Percentiles rank a stretch among this genome's conserved stretches.
These are phyloP conservation scores for Trichophyton rubrum DNA, from an alignment of 2,329 filamentous ascomycete species.

Conservation along the genomic window DNA sequence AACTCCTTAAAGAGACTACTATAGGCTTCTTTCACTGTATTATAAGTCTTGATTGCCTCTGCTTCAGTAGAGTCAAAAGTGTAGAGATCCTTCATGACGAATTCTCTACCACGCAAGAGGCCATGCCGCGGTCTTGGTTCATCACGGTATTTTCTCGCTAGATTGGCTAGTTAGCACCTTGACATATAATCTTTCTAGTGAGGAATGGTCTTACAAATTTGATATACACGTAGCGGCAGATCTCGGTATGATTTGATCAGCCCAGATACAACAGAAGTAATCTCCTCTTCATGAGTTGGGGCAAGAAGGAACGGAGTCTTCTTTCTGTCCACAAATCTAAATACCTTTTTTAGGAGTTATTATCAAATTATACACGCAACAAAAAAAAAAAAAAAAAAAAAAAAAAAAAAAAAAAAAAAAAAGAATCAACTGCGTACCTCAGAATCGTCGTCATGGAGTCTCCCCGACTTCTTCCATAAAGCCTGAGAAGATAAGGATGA, in stretches of 20 bases:
- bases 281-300: slow-evolving; percentile 94
- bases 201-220: slow-evolving; percentile 52
- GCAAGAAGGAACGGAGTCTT: slow-evolving; percentile 62
- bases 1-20: slow-evolving; percentile 66
- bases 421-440: slow-evolving; percentile 46
- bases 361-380: not conserved
- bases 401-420: slow-evolving; percentile 13
- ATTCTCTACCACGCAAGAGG: slow-evolving; percentile 75
- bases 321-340: slow-evolving; percentile 68
- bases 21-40: slow-evolving; percentile 61
- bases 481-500: slow-evolving; percentile 77
- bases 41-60: slow-evolving; percentile 69
- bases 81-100: slow-evolving; percentile 97
- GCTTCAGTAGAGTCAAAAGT: slow-evolving; percentile 66
- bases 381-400: slow-evolving; percentile 10
- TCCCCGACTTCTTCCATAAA: slow-evolving; percentile 73
- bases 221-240: slow-evolving; percentile 75
- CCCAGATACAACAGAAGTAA: slow-evolving; percentile 65
- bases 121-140: slow-evolving; percentile 81
- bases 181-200: not conserved
- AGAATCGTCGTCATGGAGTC: slow-evolving; percentile 54
- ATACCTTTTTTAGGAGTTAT: slow-evolving; percentile 45
- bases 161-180: not conserved
- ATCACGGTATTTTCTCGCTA: slow-evolving; percentile 86
- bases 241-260: slow-evolving; percentile 72